Percentiles rank a stretch among this genome's conserved stretches.
These are phyloP conservation scores for Stropharia rugosoannulata DNA, from an alignment of 768 basidiomycete genomes.

Conservation along the genomic window DNA sequence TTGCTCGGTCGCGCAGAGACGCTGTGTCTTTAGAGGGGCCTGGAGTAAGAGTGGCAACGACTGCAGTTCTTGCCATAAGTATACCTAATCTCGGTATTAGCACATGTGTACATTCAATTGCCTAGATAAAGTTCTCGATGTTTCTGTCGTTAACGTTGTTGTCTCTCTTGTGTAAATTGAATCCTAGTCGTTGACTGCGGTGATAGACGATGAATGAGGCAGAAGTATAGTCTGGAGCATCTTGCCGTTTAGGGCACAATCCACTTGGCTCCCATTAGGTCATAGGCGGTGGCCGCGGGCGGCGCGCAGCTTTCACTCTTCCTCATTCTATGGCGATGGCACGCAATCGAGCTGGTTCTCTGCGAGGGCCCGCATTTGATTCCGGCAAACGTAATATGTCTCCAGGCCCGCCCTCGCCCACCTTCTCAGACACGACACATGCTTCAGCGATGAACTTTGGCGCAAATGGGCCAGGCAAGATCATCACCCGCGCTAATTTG, in stretches of 20 bases:
- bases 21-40: too few species aligned
- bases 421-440: conserved; percentile 80
- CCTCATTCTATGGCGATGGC: conserved; percentile 42
- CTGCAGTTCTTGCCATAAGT: too few species aligned
- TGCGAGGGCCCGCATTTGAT: conserved; percentile 53
- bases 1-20: too few species aligned
- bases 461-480: conserved; percentile 70
- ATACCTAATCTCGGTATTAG: too few species aligned
- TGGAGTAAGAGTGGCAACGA: too few species aligned
- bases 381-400: conserved; percentile 43
- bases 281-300: background rate
- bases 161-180: too few species aligned
- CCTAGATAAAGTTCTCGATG: too few species aligned
- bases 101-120: too few species aligned
- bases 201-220: too few species aligned
- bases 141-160: too few species aligned
- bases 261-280: conserved; percentile 1
- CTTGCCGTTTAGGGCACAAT: conserved; percentile 6
- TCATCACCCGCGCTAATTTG: conserved; percentile 79
- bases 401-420: conserved; percentile 73
- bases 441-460: conserved; percentile 79
- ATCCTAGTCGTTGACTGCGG: too few species aligned
- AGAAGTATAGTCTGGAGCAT: too few species aligned
- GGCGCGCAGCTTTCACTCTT: conserved; percentile 6
- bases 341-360: conserved; percentile 49